A percentile compares a stretch with the other conserved stretches of the same genome.
Conservation (phyloP, 2,329 filamentous ascomycete species). For the Arthrinium puccinioides region DNA sequence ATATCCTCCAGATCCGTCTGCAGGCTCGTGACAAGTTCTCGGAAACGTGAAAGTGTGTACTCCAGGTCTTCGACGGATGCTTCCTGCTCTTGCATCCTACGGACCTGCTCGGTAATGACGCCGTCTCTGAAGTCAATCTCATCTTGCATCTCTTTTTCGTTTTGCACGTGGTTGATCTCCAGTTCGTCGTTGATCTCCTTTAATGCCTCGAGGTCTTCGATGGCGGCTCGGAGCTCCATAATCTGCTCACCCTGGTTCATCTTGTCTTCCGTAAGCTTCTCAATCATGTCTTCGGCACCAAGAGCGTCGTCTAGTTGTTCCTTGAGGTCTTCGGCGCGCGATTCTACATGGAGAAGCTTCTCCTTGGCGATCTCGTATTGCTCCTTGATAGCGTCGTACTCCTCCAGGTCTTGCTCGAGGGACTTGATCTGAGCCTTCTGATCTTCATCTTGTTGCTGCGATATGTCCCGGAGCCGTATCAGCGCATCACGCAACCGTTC, state of each 20-base stretch:
- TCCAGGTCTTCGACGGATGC: constrained; percentile 79
- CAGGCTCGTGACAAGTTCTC: constrained; percentile 78
- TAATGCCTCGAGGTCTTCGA: constrained; percentile 81
- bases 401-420: constrained; percentile 66
- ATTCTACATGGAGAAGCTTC: constrained; percentile 65
- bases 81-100: constrained; percentile 68
- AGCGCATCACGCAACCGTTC: constrained; percentile 82
- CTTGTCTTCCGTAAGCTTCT: constrained; percentile 83
- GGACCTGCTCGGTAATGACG: constrained; percentile 74
- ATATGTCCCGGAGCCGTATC: constrained; percentile 76
- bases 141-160: constrained; percentile 89
- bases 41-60: constrained; percentile 81
- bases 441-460: constrained; percentile 76
- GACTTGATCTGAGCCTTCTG: constrained; percentile 67
- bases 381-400: constrained; percentile 58
- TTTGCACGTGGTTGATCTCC: constrained; percentile 85
- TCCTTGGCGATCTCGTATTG: constrained; percentile 65
- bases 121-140: constrained; percentile 85
- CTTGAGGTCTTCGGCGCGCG: constrained; percentile 74
- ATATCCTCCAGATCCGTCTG: constrained; percentile 88
- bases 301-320: constrained; percentile 87
- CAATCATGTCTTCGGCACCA: constrained; percentile 88
- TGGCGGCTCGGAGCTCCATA: constrained; percentile 70
- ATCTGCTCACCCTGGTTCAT: constrained; percentile 77
- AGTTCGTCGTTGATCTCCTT: constrained; percentile 94